Percentiles rank a stretch among this genome's conserved stretches.
Evolutionary conservation across 495 filamentous ascomycete genomes (phyloP).

Genomic region (Jackrogersella multiformis): DNA sequence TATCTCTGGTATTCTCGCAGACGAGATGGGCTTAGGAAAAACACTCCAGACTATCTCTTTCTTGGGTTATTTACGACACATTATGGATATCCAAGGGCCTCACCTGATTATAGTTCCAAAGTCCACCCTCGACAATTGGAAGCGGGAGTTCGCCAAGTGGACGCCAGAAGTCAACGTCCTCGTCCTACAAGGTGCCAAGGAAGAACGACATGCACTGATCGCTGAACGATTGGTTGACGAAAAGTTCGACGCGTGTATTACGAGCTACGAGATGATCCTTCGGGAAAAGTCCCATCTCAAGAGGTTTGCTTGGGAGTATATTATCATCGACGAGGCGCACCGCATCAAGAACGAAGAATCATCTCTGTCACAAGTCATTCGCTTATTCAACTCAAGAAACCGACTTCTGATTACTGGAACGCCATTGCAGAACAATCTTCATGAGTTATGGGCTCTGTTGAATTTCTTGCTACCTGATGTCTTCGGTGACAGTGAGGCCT

Average conservation of each 20-base stretch:
- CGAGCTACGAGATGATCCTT: conserved; percentile 96
- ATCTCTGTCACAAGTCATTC: conserved; percentile 94
- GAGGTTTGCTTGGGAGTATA: conserved; percentile 99
- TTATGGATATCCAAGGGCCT: conserved; percentile 88
- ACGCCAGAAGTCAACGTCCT: conserved; percentile 95
- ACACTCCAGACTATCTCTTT: conserved; percentile 96
- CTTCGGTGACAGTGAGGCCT: conserved; percentile 96
- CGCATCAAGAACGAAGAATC: conserved; percentile 99
- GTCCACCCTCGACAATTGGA: conserved; percentile 98
- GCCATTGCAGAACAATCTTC: conserved; percentile 96
- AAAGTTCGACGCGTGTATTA: conserved; percentile 93
- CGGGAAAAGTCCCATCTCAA: conserved; percentile 94
- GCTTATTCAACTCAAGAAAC: conserved; percentile 95
- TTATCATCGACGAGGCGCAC: conserved; percentile 99
- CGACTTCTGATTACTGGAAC: conserved; percentile 96
- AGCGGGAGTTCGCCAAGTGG: conserved; percentile 91
- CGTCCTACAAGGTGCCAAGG: conserved; percentile 94
- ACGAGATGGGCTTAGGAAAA: conserved; percentile 98
- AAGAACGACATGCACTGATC: conserved; percentile 88
- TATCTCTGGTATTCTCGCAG: conserved; percentile 96
- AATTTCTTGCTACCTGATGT: conserved; percentile 98
- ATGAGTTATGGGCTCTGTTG: conserved; percentile 98
- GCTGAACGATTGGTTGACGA: conserved; percentile 89
- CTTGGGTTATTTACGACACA: conserved; percentile 91
- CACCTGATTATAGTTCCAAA: conserved; percentile 95